phyloP scores from a whole-genome alignment of 148 eudicot genomes.

The Arbutus unedo region DNA sequence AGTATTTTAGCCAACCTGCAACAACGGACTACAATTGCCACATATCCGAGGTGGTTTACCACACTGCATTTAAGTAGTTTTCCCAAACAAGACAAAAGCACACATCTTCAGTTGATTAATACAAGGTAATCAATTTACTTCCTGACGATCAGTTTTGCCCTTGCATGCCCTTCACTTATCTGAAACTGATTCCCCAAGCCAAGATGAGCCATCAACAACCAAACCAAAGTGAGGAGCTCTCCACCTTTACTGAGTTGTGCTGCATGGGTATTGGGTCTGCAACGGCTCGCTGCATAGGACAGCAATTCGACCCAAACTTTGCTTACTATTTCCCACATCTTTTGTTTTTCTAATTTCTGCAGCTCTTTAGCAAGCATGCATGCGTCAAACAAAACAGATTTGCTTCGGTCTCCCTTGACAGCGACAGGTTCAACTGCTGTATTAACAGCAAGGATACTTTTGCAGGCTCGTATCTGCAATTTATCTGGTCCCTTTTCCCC shows the following conservation, averaged over 20 bases:
- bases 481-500: background rate
- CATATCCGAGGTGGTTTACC: background rate
- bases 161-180: slow-evolving; percentile 16
- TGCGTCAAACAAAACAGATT: slow-evolving; percentile 22
- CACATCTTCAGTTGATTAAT: background rate
- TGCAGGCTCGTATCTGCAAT: background rate
- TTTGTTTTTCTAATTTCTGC: background rate
- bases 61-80: background rate
- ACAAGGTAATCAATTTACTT: background rate
- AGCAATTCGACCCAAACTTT: slow-evolving; percentile 27
- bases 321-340: slow-evolving; percentile 22
- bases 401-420: slow-evolving; percentile 22
- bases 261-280: slow-evolving; percentile 13
- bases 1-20: no score
- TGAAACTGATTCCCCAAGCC: slow-evolving; percentile 24
- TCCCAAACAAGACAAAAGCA: background rate
- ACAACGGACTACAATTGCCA: background rate
- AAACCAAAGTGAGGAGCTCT: slow-evolving; percentile 17
- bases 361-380: slow-evolving; percentile 22
- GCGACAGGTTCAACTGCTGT: slow-evolving; percentile 4
- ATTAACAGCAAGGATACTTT: background rate
- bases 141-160: background rate
- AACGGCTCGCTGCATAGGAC: slow-evolving; percentile 9
- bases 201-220: slow-evolving; percentile 28
- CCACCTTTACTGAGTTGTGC: slow-evolving; percentile 23